These are phyloP conservation scores for Thermomucor indicae-seudaticae DNA, from an alignment of 371 early-diverging fungal genomes.

Conservation along the genomic window DNA sequence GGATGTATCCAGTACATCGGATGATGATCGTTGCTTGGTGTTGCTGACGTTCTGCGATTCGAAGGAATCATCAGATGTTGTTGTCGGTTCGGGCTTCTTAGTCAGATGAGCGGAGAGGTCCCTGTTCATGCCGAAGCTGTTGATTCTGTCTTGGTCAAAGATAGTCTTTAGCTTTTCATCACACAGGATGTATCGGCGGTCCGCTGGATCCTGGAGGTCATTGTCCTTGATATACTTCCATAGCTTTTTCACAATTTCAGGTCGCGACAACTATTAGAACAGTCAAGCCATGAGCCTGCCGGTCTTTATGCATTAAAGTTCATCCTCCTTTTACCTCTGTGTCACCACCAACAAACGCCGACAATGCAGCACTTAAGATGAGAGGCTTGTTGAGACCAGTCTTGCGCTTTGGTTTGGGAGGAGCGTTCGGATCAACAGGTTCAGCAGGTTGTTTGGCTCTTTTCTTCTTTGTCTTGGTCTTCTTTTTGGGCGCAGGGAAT, in stretches of 20 bases:
- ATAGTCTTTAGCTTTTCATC: constrained; percentile 49
- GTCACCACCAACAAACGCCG: constrained; percentile 44
- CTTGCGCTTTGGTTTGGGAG: constrained; percentile 45
- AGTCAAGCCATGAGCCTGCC: constrained; percentile 1
- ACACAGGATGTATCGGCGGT: constrained; percentile 51
- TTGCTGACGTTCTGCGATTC: neutral
- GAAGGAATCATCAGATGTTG: neutral
- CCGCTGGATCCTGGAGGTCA: constrained; percentile 56
- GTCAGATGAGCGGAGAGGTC: constrained; percentile 50
- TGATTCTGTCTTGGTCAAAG: constrained; percentile 46
- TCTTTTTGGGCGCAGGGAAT: constrained; percentile 9
- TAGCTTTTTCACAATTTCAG: constrained; percentile 51
- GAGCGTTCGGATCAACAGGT: constrained; percentile 42
- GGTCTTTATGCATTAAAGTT: neutral
- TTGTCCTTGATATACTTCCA: constrained; percentile 61
- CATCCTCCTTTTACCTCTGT: constrained; percentile 31
- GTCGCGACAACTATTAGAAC: constrained; percentile 43
- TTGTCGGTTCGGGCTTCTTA: constrained; percentile 23
- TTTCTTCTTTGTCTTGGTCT: constrained; percentile 16
- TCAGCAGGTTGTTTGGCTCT: constrained; percentile 14
- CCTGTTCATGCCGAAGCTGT: constrained; percentile 57
- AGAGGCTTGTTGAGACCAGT: constrained; percentile 50
- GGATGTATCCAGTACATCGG: constrained; percentile 10
- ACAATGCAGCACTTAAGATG: constrained; percentile 43
- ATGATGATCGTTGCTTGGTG: neutral